Evolutionary conservation across 257 asterid genomes (phyloP).

Genomic region (Nicotiana benthamiana): DNA sequence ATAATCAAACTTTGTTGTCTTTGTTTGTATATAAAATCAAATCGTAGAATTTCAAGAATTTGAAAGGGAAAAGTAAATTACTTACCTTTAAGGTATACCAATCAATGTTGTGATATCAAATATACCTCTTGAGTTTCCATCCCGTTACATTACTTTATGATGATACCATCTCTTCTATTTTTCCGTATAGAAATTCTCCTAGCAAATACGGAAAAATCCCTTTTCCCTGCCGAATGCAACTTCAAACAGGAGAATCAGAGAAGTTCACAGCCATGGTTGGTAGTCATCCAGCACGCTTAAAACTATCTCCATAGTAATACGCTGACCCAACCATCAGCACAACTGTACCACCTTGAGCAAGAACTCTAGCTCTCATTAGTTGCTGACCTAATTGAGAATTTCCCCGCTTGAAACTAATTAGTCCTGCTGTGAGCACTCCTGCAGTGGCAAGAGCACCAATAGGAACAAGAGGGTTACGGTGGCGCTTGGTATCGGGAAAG

Average conservation of each 20-base stretch:
- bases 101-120: too few species aligned
- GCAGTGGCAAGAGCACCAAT: constrained; percentile 88
- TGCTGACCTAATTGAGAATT: constrained; percentile 82
- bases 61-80: too few species aligned
- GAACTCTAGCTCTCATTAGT: constrained; percentile 97
- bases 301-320: constrained; percentile 68
- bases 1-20: too few species aligned
- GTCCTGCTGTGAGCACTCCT: constrained; percentile 89
- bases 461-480: constrained; percentile 73
- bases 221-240: not conserved
- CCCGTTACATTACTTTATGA: too few species aligned
- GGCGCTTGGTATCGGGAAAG: constrained; percentile 59
- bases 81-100: too few species aligned
- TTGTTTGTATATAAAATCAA: too few species aligned
- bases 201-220: not conserved
- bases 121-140: too few species aligned
- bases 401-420: constrained; percentile 77
- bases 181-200: too few species aligned
- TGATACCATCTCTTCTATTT: too few species aligned
- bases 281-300: constrained; percentile 13
- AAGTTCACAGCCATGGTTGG: not conserved
- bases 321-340: constrained; percentile 97
- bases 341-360: constrained; percentile 95
- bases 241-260: not conserved
- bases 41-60: too few species aligned